These are phyloP conservation scores for Xylaria cubensis DNA, from an alignment of 495 filamentous ascomycete species.

Conservation along the genomic window DNA sequence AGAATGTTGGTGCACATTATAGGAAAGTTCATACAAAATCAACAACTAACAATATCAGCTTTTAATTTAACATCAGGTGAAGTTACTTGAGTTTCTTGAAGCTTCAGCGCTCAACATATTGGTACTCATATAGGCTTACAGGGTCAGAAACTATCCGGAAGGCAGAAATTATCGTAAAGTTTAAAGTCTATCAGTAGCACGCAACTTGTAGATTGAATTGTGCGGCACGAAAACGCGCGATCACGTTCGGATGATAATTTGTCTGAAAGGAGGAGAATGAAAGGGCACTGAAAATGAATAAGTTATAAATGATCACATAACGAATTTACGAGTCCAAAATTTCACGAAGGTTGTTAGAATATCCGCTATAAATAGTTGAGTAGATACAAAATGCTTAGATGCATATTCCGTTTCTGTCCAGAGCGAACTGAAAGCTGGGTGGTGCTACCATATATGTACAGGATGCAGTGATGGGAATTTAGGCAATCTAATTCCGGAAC, in stretches of 20 bases:
- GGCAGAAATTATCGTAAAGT: neutral
- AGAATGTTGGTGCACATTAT: neutral
- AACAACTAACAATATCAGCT: neutral
- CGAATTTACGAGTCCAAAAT: neutral
- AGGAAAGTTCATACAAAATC: neutral
- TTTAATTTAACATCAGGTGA: neutral
- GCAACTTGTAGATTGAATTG: neutral
- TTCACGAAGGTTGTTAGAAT: neutral
- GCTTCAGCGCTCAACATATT: neutral
- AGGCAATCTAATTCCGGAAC: conserved; percentile 15
- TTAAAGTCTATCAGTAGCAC: neutral
- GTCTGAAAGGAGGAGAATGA: neutral
- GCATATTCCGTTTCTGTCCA: neutral
- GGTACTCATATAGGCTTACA: neutral
- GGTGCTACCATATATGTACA: neutral
- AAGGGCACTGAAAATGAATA: neutral
- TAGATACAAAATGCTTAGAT: neutral
- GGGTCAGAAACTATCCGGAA: neutral
- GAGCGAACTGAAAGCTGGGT: neutral
- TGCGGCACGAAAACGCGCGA: neutral
- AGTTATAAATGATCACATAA: neutral
- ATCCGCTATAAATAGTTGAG: neutral
- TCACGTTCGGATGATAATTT: neutral
- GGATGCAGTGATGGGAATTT: neutral
- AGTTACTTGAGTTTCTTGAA: neutral